These are phyloP conservation scores for Tulasnella sp. DNA, from an alignment of 768 basidiomycete species.

Conservation along the genomic window DNA sequence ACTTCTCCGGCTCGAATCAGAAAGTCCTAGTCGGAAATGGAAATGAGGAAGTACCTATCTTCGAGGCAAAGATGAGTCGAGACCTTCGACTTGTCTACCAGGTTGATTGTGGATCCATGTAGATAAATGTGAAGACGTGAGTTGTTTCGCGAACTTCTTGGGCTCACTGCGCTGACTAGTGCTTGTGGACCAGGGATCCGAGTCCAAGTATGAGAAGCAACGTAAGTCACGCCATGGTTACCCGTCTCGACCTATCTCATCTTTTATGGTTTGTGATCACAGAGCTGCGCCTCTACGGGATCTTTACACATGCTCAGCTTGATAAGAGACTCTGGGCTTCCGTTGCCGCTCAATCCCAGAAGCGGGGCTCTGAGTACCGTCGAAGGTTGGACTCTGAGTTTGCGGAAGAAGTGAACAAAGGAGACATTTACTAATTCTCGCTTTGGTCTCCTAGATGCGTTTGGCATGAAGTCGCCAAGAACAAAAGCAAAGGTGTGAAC, in stretches of 20 bases:
- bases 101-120: conserved; percentile 10
- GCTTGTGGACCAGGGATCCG: no score
- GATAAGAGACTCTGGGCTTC: conserved; percentile 38
- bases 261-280: neutral
- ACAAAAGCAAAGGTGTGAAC: conserved; percentile 6
- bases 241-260: neutral
- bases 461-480: neutral
- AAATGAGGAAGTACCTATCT: conserved; percentile 46
- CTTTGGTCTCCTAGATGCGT: neutral
- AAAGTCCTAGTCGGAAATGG: conserved; percentile 41
- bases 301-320: conserved; percentile 41
- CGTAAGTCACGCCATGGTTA: neutral
- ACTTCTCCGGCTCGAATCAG: conserved; percentile 60
- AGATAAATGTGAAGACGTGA: neutral
- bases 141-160: no score
- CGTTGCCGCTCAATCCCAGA: conserved; percentile 33
- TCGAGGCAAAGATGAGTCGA: conserved; percentile 55
- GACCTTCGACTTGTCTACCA: conserved; percentile 38
- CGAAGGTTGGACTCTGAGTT: neutral
- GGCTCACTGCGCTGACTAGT: no score
- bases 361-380: conserved; percentile 42
- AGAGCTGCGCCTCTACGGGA: conserved; percentile 33
- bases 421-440: neutral
- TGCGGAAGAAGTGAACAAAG: neutral
- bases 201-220: neutral